Base-by-base conservation (phyloP, 495 filamentous ascomycete species). In the Penicillium cosmopolitanum region DNA sequence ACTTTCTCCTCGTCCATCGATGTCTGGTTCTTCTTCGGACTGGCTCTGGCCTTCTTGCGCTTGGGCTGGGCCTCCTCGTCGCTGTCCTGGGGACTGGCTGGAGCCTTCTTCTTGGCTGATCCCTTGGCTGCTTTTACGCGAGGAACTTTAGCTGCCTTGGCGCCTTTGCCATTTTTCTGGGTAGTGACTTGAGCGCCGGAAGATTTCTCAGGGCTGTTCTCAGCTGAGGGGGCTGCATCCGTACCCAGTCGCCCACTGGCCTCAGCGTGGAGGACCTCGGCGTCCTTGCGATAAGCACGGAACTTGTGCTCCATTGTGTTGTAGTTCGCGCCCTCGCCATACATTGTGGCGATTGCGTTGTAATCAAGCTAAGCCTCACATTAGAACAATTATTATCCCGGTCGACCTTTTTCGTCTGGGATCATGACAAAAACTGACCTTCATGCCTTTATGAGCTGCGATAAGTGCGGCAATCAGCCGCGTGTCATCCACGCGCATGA, bases 271-370 rank as follows among this genome's bases (percentile, higher is more conserved):
- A 60, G 50, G 7, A n/a, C 34, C 18, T 60, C 53, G 25, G 58
- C 51, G 5, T 43, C 16, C 31, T 50, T 46, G 25, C 59, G 59
- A 35, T 13, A 52, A 21, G 10, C 43, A 19, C 35, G 47, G 7
- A 62, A 36, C 25, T 62, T 55, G 16, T 56, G 42, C 35, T 57
- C 47, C 6, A 62, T 38, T 0, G 54, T 19, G 25, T 51, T 50
- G 59, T 53, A 50, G 9, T 38, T 62, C 1, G 59, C 59, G 11
- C 59, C 54, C 6, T 51, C 33, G 18, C 59, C 59, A 35, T 44
- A 62, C 11, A 57, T 21, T 5, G 5, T 48, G 21, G 58, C 51
- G 36, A 60, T 50, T 4, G 2, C 6, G 2, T 50, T 50, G 38
- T 54, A 44, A 42, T 60, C 58, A 5, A 53, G 51, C 58, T 60